Evolutionary conservation across 2,329 filamentous ascomycete genomes (phyloP).

Genomic region (Cladophialophora bantiana): DNA sequence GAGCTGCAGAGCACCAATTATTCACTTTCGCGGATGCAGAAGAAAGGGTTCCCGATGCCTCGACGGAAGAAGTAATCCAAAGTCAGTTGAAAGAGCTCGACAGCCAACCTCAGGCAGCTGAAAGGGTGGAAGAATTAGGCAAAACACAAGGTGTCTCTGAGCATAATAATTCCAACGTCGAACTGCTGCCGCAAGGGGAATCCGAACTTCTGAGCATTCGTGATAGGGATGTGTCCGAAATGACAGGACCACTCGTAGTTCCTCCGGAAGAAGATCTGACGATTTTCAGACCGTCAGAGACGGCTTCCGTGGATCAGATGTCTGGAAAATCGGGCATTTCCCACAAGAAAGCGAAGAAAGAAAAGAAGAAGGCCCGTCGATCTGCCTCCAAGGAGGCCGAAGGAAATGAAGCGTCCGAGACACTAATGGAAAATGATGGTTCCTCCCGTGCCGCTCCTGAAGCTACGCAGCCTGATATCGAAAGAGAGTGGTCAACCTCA

Average conservation of each 20-base stretch:
- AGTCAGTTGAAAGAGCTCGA: neutral
- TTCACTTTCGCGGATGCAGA: neutral
- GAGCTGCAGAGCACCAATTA: neutral
- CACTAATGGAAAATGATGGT: neutral
- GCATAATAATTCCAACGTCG: neutral
- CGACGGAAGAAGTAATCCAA: neutral
- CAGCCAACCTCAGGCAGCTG: neutral
- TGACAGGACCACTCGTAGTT: neutral
- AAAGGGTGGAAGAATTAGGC: neutral
- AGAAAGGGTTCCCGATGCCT: neutral
- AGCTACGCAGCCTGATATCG: neutral
- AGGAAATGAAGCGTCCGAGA: constrained; percentile 1
- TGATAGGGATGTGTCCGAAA: neutral
- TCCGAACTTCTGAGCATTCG: neutral
- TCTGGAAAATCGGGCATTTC: neutral
- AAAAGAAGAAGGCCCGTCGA: constrained; percentile 31
- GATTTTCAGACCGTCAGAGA: neutral
- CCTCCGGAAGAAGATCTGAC: constrained; percentile 2
- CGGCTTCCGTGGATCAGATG: neutral
- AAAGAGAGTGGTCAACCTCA: neutral
- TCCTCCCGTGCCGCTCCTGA: neutral
- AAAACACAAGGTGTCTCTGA: neutral
- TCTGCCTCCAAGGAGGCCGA: constrained; percentile 2
- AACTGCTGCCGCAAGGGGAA: neutral
- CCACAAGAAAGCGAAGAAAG: constrained; percentile 42